Conservation (phyloP, 495 filamentous ascomycete genomes). For the Cercophora samala region DNA sequence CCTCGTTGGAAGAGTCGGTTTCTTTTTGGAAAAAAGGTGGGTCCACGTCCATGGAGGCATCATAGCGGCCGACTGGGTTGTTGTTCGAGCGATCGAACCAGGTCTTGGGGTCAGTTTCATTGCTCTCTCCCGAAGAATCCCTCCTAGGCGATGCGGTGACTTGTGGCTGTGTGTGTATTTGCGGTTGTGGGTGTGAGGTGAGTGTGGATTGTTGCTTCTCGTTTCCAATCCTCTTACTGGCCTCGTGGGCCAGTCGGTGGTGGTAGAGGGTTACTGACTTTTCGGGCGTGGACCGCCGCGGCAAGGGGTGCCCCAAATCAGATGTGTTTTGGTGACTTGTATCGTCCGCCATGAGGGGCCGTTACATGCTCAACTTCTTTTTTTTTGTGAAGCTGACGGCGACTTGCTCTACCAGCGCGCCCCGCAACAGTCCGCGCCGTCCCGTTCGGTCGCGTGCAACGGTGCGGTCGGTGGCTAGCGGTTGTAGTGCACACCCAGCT, state of each 20-base stretch:
- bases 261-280: constrained; percentile 41
- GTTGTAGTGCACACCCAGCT: background rate
- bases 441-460: background rate
- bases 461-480: constrained; percentile 2
- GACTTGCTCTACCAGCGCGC: constrained; percentile 2
- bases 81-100: constrained; percentile 50
- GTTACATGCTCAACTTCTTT: constrained; percentile 13
- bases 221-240: constrained; percentile 16
- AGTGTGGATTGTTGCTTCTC: background rate
- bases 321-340: constrained; percentile 21
- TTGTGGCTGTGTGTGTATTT: background rate
- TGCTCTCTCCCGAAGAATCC: constrained; percentile 43
- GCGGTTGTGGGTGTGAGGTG: constrained; percentile 4
- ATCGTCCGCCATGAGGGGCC: constrained; percentile 23
- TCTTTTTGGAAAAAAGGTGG: constrained; percentile 53
- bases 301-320: constrained; percentile 35
- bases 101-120: constrained; percentile 38
- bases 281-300: constrained; percentile 38
- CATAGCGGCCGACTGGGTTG: constrained; percentile 35
- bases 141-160: constrained; percentile 28
- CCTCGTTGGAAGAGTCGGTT: constrained; percentile 44
- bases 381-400: background rate
- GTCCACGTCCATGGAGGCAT: constrained; percentile 48
- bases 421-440: background rate
- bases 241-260: constrained; percentile 41